Base-by-base conservation (phyloP, 1,284 basidiomycete genomes). In the Golubevia sp. region DNA sequence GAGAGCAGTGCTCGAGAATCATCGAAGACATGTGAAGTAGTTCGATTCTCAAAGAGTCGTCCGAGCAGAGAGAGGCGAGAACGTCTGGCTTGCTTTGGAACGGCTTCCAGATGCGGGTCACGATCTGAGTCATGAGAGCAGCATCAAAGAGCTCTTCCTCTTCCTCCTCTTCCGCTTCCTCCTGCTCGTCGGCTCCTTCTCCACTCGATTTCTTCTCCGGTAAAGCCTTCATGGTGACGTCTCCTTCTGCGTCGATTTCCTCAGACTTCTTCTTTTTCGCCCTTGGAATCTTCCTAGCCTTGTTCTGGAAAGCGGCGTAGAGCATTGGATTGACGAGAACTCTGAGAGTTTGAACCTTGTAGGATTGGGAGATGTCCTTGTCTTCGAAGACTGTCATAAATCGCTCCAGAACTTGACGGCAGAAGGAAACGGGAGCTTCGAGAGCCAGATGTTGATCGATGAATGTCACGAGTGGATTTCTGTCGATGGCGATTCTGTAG, bases 241-340 rank as follows among this genome's bases (percentile, higher is more conserved):
- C 63, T 18, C n/a, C 63, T 23, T 59, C 49, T n/a, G 49, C 1
- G 7, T 48, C 48, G 55, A 7, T 24, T 13, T 3, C 64, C 18
- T 25, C 55, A 72, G 13, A 73, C 73, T 61, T 85, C 83, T 56
- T 85, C 79, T 3, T 80, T 71, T 23, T 84, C 79, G 30, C 74
- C 79, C 63, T 59, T 88, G 87, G 50, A 87, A 86, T 65, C 59
- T 34, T 56, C 24, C 27, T 8, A 54, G 11, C 25, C 20, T 26
- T 15, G 34, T 25, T 59, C 58, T 20, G 48, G 38, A 91, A 91
- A 68, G 94, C 90, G 38, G 93, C 88, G 30, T 94, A 87, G 7
- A 99, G 86, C 21, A 90, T 92, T 0, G 97, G 97, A 49, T 94
- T 96, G 77, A 99, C 86, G 63, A 99, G 87, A 65, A 92, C 89